Percentiles rank a stretch among this genome's conserved stretches.
These are phyloP conservation scores for Tirmania nivea DNA, from an alignment of 495 filamentous ascomycete species.

Conservation along the genomic window DNA sequence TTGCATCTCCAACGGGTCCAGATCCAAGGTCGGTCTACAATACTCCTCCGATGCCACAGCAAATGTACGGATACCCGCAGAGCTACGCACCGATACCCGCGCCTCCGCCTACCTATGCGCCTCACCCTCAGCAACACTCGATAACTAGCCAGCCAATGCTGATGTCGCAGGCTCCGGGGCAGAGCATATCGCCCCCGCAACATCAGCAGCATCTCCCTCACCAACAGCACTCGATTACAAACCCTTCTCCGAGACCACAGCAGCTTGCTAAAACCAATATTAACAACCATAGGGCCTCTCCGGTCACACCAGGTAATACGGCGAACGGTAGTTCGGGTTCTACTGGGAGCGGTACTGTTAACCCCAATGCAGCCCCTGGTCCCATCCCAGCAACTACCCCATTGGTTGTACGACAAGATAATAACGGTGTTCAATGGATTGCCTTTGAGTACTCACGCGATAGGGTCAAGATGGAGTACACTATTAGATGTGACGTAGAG, in stretches of 20 bases:
- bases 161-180: conserved; percentile 45
- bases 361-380: conserved; percentile 82
- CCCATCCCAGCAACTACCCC: conserved; percentile 97
- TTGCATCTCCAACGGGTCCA: conserved; percentile 69
- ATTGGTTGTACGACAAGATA: conserved; percentile 80
- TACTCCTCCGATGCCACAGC: conserved; percentile 54
- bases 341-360: conserved; percentile 33
- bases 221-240: conserved; percentile 34
- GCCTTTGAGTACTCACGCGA: conserved; percentile 96
- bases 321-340: conserved; percentile 28
- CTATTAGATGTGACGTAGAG: conserved; percentile 92
- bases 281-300: conserved; percentile 18
- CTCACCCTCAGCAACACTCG: conserved; percentile 48
- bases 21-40: conserved; percentile 73
- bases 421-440: conserved; percentile 97
- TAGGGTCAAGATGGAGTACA: conserved; percentile 98
- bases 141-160: conserved; percentile 41
- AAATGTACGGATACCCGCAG: conserved; percentile 53
- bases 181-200: conserved; percentile 36
- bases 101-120: conserved; percentile 50
- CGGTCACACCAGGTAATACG: conserved; percentile 19
- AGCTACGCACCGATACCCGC: conserved; percentile 46
- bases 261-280: conserved; percentile 15
- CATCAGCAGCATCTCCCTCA: conserved; percentile 21
- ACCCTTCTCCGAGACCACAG: conserved; percentile 33